Evolutionary conservation across 768 basidiomycete genomes (phyloP), one percentile per base, ranked within the genome.

Genomic region (Auriculariales sp.): DNA sequence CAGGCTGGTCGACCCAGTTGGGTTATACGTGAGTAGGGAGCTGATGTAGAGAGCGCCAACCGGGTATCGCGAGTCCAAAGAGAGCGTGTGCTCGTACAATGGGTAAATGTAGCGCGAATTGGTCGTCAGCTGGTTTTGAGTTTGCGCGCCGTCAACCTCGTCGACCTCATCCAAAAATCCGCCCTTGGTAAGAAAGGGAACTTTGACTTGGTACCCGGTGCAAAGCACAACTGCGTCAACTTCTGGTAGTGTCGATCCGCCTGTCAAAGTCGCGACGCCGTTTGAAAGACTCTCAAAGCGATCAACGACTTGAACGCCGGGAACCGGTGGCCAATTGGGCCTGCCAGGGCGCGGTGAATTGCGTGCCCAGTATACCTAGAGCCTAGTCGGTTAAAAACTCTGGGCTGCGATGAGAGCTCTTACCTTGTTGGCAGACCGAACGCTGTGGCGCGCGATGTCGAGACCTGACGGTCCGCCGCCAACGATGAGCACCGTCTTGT

Each of bases 101-200:
- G 79, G 78, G 58, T 73, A 75, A 33, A 80, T 68, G 56, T 79
- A 77, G 1, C 65, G 66, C 19, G 66, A 56, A 60, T 79, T 81
- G 28, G 67, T 73, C 15, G 68, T 65, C 28, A 79, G 66, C 39
- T 44, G 39, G 4, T 19, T 19, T 9, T 19, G 19, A 7, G 14
- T 19, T 6, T 12, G 39, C 22, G 17, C 39, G 14, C 28, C 49
- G 22, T 4, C 46, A 5, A 47, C 24, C 4, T 39, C 9, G 4
- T 15, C 22, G 5, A 44, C 7, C 39, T 44, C 39, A 25, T 44
- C 14, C 22, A 44, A 25, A 7, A 12, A 12, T 59, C 63, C 49
- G 30, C 52, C 10, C 34, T 35, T 30, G 44, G 57, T 53, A 27
- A 71, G 60, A 68, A 79, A 79, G 0, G 77, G 77, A 5, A 76